phyloP scores from a whole-genome alignment of 2,329 filamentous ascomycete genomes.

The Monilinia aucupariae region DNA sequence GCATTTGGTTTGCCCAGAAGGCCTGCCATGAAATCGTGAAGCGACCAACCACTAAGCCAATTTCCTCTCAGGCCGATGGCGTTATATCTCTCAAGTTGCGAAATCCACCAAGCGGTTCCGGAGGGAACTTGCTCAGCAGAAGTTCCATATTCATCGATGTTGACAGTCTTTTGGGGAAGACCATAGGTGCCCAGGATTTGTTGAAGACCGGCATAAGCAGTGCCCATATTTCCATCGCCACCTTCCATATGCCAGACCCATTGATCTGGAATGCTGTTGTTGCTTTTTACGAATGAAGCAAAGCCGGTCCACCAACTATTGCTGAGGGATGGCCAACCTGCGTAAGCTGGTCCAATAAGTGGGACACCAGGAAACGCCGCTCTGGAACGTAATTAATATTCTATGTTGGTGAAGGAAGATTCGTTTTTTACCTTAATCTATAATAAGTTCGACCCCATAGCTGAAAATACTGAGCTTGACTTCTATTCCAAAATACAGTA shows the following conservation, averaged over 20 bases:
- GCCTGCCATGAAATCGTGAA: slow-evolving; percentile 26
- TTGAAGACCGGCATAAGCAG: slow-evolving; percentile 28
- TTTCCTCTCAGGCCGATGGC: slow-evolving; percentile 23
- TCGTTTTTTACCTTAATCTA: slow-evolving; percentile 36
- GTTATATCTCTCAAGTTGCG: slow-evolving; percentile 22
- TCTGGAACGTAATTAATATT: background rate
- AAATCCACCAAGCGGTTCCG: slow-evolving; percentile 21
- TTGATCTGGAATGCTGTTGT: slow-evolving; percentile 40
- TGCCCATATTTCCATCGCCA: slow-evolving; percentile 15
- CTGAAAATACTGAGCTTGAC: slow-evolving; percentile 39
- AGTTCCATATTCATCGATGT: slow-evolving; percentile 25
- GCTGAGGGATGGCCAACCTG: slow-evolving; percentile 31
- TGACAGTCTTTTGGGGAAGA: slow-evolving; percentile 18
- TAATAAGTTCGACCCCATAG: slow-evolving; percentile 39
- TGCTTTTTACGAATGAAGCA: slow-evolving; percentile 33
- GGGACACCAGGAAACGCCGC: slow-evolving; percentile 16
- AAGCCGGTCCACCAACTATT: slow-evolving; percentile 42
- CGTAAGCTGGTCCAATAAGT: slow-evolving; percentile 40
- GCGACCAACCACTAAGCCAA: slow-evolving; percentile 17
- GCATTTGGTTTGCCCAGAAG: slow-evolving; percentile 25
- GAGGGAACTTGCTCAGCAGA: slow-evolving; percentile 20
- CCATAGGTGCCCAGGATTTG: slow-evolving; percentile 25
- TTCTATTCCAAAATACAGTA: slow-evolving; percentile 35
- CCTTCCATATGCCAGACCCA: slow-evolving; percentile 43
- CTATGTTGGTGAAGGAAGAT: slow-evolving; percentile 17